Conservation (phyloP, 257 asterid genomes). For the Solanum virginianum region DNA sequence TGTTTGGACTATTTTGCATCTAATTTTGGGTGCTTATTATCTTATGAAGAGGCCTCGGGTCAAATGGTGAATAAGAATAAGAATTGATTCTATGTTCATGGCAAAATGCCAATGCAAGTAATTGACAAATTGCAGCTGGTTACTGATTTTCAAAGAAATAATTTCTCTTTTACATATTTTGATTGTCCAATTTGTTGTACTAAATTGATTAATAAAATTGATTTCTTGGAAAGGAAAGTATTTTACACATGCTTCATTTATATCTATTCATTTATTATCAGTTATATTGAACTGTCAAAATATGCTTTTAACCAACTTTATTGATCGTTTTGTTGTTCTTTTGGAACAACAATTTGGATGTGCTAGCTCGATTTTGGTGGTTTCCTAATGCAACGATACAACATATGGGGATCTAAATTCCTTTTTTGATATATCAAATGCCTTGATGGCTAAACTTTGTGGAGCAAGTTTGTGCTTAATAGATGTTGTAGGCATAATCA, state of each 20-base stretch:
- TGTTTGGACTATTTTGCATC: neutral
- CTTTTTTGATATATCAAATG: neutral
- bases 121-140: neutral
- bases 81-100: neutral
- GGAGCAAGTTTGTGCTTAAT: neutral
- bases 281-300: no score
- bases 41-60: neutral
- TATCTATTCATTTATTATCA: no score
- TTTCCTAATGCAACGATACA: neutral
- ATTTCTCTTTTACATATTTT: neutral
- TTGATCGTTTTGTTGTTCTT: neutral
- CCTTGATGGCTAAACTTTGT: neutral
- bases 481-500: neutral
- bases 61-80: neutral
- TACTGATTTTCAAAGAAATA: neutral
- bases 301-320: no score
- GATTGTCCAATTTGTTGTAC: neutral
- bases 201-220: neutral
- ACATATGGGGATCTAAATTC: neutral
- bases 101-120: neutral
- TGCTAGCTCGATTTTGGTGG: neutral
- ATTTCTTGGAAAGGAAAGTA: neutral
- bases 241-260: neutral
- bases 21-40: neutral
- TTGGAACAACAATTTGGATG: neutral